Evolutionary conservation across 805 yeast species (phyloP).

Genomic region (Wickerhamiella vanderwaltii): DNA sequence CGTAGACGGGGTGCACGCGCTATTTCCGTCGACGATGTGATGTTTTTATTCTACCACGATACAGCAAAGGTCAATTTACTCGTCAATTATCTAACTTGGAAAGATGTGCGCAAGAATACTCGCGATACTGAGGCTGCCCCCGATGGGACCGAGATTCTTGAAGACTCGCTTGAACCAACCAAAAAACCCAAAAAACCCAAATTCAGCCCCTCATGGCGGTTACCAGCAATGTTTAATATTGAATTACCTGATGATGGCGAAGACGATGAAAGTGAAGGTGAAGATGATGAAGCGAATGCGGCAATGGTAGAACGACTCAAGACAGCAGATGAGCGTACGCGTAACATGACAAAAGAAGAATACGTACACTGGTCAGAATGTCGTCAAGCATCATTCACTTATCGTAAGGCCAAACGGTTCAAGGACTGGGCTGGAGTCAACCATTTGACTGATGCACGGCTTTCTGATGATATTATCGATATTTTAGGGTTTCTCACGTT

Average conservation of each 20-base stretch:
- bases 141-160: conserved; percentile 42
- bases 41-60: conserved; percentile 83
- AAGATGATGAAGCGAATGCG: conserved; percentile 73
- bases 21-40: conserved; percentile 84
- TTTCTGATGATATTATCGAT: conserved; percentile 93
- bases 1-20: conserved; percentile 68
- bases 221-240: conserved; percentile 80
- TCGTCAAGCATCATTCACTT: conserved; percentile 93
- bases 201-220: conserved; percentile 87
- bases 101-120: conserved; percentile 80
- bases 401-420: conserved; percentile 84
- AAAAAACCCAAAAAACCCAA: conserved; percentile 56
- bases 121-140: conserved; percentile 50
- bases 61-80: conserved; percentile 85
- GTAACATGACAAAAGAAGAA: conserved; percentile 89
- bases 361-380: conserved; percentile 99
- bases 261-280: conserved; percentile 31
- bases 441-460: conserved; percentile 73
- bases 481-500: conserved; percentile 89
- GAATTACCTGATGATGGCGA: conserved; percentile 38
- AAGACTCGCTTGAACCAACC: conserved; percentile 29
- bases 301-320: conserved; percentile 83
- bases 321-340: conserved; percentile 88
- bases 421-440: conserved; percentile 92
- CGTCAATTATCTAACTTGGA: conserved; percentile 89